Evolutionary conservation across 2,329 filamentous ascomycete species (phyloP).

Genomic region (Amesomyces nigricolor): DNA sequence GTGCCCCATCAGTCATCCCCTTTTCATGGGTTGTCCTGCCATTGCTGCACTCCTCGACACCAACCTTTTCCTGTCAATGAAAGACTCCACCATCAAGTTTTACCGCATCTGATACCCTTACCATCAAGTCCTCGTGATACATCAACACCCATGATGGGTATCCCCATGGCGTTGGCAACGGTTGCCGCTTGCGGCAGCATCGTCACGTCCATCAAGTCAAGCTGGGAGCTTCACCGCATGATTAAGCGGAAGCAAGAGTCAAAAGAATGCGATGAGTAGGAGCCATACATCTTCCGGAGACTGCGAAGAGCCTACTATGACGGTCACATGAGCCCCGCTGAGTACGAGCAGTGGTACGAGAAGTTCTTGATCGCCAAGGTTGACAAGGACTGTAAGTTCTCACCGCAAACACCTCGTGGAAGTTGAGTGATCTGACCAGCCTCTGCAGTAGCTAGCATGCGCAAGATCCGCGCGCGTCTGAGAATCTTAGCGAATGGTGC

Average conservation of each 20-base stretch:
- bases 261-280: slow-evolving; percentile 22
- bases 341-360: slow-evolving; percentile 29
- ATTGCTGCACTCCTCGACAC: too few relatives aligned
- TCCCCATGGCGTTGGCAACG: slow-evolving; percentile 26
- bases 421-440: background rate
- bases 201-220: slow-evolving; percentile 29
- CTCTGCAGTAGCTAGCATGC: slow-evolving; percentile 14
- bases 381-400: slow-evolving; percentile 27
- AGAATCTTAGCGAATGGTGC: slow-evolving; percentile 19
- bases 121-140: background rate
- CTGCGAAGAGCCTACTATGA: slow-evolving; percentile 23
- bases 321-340: slow-evolving; percentile 23
- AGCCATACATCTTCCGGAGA: slow-evolving; percentile 21
- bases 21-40: slow-evolving; percentile 11
- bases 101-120: too few relatives aligned
- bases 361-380: slow-evolving; percentile 27
- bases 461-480: slow-evolving; percentile 20
- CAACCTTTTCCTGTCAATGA: too few relatives aligned
- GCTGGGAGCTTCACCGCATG: slow-evolving; percentile 30
- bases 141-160: slow-evolving; percentile 19
- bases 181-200: slow-evolving; percentile 29
- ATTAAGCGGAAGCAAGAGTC: slow-evolving; percentile 27
- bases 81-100: too few relatives aligned
- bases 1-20: background rate
- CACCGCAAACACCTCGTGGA: too few relatives aligned